Evolutionary conservation across 768 basidiomycete genomes (phyloP).

Genomic region (Tulasnella calospora): DNA sequence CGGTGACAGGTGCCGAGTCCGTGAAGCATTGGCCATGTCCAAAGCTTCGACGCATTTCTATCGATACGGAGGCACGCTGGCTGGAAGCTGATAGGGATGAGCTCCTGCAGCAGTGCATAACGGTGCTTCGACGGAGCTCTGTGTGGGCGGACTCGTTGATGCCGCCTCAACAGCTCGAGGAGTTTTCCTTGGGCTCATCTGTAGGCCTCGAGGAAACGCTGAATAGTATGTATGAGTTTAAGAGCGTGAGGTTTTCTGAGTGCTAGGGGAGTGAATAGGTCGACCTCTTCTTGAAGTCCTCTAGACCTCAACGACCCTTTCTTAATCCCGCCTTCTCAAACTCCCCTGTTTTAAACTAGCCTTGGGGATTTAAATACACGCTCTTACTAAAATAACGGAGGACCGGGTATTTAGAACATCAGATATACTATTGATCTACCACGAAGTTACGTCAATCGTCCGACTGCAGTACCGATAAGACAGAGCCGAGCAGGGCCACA

Average conservation of each 20-base stretch:
- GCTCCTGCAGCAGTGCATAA: neutral
- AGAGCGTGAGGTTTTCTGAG: neutral
- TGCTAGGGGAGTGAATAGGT: neutral
- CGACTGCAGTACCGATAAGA: no score
- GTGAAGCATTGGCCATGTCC: neutral
- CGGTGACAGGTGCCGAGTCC: neutral
- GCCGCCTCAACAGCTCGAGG: neutral
- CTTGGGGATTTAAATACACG: no score
- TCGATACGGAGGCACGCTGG: neutral
- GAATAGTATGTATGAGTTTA: neutral
- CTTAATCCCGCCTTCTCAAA: neutral
- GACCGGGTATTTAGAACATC: no score
- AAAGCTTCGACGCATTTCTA: neutral
- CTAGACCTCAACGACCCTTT: neutral
- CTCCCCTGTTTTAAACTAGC: no score
- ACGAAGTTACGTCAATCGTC: no score
- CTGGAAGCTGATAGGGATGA: neutral
- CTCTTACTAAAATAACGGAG: no score
- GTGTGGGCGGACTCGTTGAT: neutral
- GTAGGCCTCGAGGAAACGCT: neutral
- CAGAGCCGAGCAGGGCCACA: no score
- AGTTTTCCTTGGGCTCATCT: neutral
- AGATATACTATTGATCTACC: no score
- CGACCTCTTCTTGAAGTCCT: no score
- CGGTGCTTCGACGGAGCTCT: neutral